phyloP scores from a whole-genome alignment of 83 land plant species.

The Picea abies region DNA sequence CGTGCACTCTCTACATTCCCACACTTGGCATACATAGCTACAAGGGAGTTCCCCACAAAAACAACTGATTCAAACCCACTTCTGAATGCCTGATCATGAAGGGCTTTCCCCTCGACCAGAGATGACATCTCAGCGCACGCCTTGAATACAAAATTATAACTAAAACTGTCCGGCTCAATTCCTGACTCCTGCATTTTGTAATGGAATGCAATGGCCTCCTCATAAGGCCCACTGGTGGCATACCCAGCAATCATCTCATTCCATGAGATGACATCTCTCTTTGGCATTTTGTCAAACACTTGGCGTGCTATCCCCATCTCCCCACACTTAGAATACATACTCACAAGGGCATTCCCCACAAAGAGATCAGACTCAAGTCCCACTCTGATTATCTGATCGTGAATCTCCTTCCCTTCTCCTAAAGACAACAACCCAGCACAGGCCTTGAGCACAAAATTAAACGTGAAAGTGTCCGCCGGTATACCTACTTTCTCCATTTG shows the following conservation, averaged over 20 bases:
- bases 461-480: constrained; percentile 19
- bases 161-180: constrained; percentile 34
- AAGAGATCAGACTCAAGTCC: constrained; percentile 35
- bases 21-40: constrained; percentile 13
- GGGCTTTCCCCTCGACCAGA: constrained; percentile 19
- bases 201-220: constrained; percentile 27
- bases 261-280: constrained; percentile 34
- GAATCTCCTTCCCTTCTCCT: constrained; percentile 35
- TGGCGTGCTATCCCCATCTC: constrained; percentile 25
- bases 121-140: constrained; percentile 33
- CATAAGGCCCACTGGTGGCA: constrained; percentile 24
- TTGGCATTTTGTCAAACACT: constrained; percentile 50
- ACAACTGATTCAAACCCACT: constrained; percentile 22
- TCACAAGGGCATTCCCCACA: constrained; percentile 44
- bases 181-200: constrained; percentile 29
- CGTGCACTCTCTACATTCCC: not conserved
- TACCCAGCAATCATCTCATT: constrained; percentile 54
- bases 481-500: constrained; percentile 18
- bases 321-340: constrained; percentile 50
- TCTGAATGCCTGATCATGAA: constrained; percentile 22
- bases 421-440: constrained; percentile 20
- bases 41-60: constrained; percentile 25
- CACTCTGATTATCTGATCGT: constrained; percentile 37
- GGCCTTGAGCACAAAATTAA: constrained; percentile 30
- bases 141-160: constrained; percentile 25